Evolutionary conservation across 2,329 filamentous ascomycete genomes (phyloP).

Genomic region (Fusarium algeriense): DNA sequence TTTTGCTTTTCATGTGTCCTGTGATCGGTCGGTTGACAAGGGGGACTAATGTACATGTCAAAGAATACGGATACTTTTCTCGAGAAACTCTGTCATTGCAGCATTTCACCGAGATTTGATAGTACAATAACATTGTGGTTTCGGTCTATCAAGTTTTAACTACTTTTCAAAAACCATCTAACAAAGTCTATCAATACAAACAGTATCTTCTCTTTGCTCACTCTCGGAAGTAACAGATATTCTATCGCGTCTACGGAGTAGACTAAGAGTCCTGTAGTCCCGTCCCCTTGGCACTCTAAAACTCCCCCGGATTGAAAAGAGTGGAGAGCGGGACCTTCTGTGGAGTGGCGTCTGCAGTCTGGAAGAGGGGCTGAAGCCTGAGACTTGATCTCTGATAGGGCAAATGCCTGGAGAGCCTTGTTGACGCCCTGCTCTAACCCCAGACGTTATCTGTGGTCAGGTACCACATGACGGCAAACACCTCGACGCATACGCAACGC

Average conservation of each 20-base stretch:
- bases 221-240: background rate
- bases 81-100: background rate
- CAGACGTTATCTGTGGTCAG: constrained; percentile 40
- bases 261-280: background rate
- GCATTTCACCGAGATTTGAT: background rate
- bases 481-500: constrained; percentile 32
- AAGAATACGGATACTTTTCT: background rate
- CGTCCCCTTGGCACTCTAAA: constrained; percentile 8
- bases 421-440: constrained; percentile 28
- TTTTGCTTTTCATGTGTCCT: constrained; percentile 16
- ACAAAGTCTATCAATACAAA: background rate
- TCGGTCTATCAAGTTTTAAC: background rate
- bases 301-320: constrained; percentile 41
- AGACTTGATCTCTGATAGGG: constrained; percentile 36
- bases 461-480: constrained; percentile 42
- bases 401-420: constrained; percentile 12
- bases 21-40: constrained; percentile 7
- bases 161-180: background rate
- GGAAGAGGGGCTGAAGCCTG: constrained; percentile 12
- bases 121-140: background rate
- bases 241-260: constrained; percentile 4
- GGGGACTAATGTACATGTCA: background rate
- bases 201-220: background rate
- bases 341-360: constrained; percentile 22
- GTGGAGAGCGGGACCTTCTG: constrained; percentile 20